phyloP scores from a whole-genome alignment of 1,139 yeast species.

The Scheffersomyces segobiensis region DNA sequence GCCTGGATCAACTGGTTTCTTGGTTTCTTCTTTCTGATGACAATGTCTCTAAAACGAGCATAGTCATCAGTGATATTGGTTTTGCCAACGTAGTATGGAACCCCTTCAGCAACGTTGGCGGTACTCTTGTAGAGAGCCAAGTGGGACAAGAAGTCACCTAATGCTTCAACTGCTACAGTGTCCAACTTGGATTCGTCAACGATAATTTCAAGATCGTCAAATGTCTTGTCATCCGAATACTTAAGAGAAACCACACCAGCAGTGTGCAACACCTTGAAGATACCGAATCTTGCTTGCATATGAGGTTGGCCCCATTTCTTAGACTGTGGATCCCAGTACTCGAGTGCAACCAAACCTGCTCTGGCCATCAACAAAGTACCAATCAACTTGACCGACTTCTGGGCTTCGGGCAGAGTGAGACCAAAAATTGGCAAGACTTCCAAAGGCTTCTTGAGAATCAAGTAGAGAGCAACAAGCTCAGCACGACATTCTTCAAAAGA shows the following conservation, averaged over 20 bases:
- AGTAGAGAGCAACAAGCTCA: slow-evolving; percentile 81
- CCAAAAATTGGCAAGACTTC: slow-evolving; percentile 74
- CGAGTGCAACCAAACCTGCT: slow-evolving; percentile 80
- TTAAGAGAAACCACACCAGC: slow-evolving; percentile 66
- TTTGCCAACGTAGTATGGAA: slow-evolving; percentile 60
- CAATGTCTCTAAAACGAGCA: slow-evolving; percentile 64
- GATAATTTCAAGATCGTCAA: slow-evolving; percentile 57
- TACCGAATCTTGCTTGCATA: slow-evolving; percentile 89
- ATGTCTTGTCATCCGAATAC: slow-evolving; percentile 46
- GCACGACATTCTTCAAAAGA: slow-evolving; percentile 93
- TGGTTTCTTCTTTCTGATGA: slow-evolving; percentile 72
- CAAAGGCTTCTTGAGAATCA: slow-evolving; percentile 61
- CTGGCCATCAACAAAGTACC: slow-evolving; percentile 83
- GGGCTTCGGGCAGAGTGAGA: slow-evolving; percentile 54
- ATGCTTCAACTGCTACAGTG: slow-evolving; percentile 69
- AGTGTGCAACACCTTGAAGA: slow-evolving; percentile 69
- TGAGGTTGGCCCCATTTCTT: slow-evolving; percentile 95
- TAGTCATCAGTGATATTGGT: slow-evolving; percentile 67
- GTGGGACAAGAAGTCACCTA: slow-evolving; percentile 68
- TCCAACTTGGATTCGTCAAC: slow-evolving; percentile 63
- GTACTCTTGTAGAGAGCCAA: slow-evolving; percentile 79
- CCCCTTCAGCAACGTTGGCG: slow-evolving; percentile 67
- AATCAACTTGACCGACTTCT: slow-evolving; percentile 61
- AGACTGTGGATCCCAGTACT: slow-evolving; percentile 81
- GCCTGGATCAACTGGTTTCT: slow-evolving; percentile 84